These are phyloP conservation scores for Melampsora larici-populina DNA, from an alignment of 1,284 basidiomycete species.

Conservation along the genomic window DNA sequence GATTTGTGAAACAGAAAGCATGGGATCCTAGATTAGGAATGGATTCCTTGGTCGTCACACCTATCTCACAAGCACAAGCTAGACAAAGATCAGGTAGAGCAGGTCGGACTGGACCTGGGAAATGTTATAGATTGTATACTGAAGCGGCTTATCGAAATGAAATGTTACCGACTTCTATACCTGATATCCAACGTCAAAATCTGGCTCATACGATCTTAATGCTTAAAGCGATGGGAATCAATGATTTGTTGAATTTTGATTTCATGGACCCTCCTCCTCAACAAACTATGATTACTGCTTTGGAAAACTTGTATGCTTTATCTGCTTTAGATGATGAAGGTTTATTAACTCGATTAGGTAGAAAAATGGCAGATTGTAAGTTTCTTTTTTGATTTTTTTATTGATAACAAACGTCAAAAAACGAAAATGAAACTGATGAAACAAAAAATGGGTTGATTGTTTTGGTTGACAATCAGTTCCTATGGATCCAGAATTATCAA, in stretches of 20 bases:
- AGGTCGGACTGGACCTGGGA: conserved; percentile 94
- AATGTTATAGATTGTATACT: conserved; percentile 96
- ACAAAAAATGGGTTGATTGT: background rate
- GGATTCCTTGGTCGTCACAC: conserved; percentile 97
- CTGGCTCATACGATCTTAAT: conserved; percentile 87
- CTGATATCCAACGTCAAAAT: conserved; percentile 95
- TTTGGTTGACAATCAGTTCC: conserved; percentile 62
- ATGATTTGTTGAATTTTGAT: conserved; percentile 94
- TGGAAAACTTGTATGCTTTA: conserved; percentile 89
- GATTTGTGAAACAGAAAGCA: conserved; percentile 98
- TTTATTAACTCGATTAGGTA: conserved; percentile 81
- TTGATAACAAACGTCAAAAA: too few relatives aligned
- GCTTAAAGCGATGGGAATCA: conserved; percentile 98
- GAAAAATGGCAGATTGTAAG: conserved; percentile 87
- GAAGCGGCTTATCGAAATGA: conserved; percentile 97
- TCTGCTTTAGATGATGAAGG: conserved; percentile 97
- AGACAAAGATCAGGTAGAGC: conserved; percentile 92
- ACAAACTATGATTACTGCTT: conserved; percentile 80
- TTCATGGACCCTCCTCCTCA: conserved; percentile 99
- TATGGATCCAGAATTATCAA: conserved; percentile 90
- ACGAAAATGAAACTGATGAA: too few relatives aligned
- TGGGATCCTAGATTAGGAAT: conserved; percentile 96
- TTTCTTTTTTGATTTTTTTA: background rate
- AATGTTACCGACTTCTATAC: conserved; percentile 96
- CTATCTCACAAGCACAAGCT: conserved; percentile 97